Evolutionary conservation across 2,329 filamentous ascomycete genomes (phyloP).

Genomic region (Paraphoma sp.): DNA sequence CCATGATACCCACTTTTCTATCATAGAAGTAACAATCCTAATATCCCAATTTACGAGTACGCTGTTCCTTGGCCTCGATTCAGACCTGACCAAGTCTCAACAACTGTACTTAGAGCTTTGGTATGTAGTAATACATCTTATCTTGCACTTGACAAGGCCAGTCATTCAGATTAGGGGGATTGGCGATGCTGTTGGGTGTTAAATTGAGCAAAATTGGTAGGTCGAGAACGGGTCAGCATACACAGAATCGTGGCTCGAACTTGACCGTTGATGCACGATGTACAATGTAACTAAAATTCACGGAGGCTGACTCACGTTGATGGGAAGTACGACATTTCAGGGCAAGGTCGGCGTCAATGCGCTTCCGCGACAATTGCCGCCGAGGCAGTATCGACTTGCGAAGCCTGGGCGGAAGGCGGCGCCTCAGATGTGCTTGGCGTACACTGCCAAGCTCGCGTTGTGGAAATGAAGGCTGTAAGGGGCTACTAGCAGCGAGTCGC

Average conservation of each 20-base stretch:
- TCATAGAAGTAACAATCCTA: no score
- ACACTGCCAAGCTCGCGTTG: slow-evolving; percentile 5
- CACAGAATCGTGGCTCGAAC: not conserved
- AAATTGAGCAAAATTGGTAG: no score
- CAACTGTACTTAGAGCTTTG: not conserved
- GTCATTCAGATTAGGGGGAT: no score
- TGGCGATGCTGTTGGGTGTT: no score
- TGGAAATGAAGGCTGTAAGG: slow-evolving; percentile 13
- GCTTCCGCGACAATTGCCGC: not conserved
- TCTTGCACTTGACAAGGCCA: not conserved
- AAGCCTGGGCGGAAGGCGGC: not conserved
- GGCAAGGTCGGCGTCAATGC: not conserved
- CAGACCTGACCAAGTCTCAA: not conserved
- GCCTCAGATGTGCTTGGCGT: slow-evolving; percentile 1
- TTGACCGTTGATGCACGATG: no score
- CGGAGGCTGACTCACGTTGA: not conserved
- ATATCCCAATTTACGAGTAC: no score
- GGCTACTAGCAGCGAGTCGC: slow-evolving; percentile 5
- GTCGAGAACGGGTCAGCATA: not conserved
- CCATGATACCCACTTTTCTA: not conserved
- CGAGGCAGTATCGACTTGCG: not conserved
- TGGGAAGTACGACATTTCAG: not conserved
- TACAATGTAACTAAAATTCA: not conserved
- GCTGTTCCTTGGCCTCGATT: not conserved
- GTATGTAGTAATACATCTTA: not conserved